These are phyloP conservation scores for Blastobotrys mokoenaii DNA, from an alignment of 805 yeast genomes.

Conservation along the genomic window DNA sequence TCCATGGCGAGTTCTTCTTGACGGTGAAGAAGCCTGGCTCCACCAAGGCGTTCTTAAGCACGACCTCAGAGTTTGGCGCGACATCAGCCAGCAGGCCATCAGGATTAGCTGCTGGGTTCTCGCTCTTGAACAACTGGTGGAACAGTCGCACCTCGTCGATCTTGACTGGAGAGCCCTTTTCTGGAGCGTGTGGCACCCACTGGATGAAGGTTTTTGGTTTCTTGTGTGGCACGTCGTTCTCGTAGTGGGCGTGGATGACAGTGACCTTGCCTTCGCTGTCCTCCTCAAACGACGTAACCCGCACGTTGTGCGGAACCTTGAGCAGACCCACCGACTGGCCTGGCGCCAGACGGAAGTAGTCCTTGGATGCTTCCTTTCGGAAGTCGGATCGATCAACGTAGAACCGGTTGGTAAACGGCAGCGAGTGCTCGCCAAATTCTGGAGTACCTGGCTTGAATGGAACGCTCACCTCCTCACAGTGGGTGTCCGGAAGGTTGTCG, in stretches of 20 bases:
- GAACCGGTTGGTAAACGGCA: conserved; percentile 68
- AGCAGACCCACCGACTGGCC: conserved; percentile 91
- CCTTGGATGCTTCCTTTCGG: conserved; percentile 46
- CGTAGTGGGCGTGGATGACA: conserved; percentile 72
- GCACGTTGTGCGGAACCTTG: conserved; percentile 78
- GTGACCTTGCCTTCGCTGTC: conserved; percentile 55
- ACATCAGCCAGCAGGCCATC: conserved; percentile 83
- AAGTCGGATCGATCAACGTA: conserved; percentile 88
- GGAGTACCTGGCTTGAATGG: conserved; percentile 87
- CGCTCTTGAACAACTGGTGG: conserved; percentile 80
- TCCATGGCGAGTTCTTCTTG: conserved; percentile 64
- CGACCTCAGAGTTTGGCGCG: conserved; percentile 68
- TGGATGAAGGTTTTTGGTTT: conserved; percentile 96
- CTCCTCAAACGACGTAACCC: conserved; percentile 59
- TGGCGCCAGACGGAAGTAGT: conserved; percentile 89
- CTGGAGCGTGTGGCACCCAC: conserved; percentile 77
- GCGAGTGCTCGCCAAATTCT: conserved; percentile 63
- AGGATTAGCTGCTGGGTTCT: conserved; percentile 82
- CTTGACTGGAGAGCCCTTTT: conserved; percentile 52
- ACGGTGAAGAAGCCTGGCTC: conserved; percentile 73
- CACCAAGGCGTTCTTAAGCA: conserved; percentile 55
- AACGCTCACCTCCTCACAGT: conserved; percentile 57
- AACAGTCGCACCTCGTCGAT: conserved; percentile 77
- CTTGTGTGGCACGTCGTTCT: conserved; percentile 49
- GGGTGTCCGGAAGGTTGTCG: conserved; percentile 73